Base-by-base conservation (phyloP, 2,329 filamentous ascomycete genomes). In the Ophioceras dolichostomum region DNA sequence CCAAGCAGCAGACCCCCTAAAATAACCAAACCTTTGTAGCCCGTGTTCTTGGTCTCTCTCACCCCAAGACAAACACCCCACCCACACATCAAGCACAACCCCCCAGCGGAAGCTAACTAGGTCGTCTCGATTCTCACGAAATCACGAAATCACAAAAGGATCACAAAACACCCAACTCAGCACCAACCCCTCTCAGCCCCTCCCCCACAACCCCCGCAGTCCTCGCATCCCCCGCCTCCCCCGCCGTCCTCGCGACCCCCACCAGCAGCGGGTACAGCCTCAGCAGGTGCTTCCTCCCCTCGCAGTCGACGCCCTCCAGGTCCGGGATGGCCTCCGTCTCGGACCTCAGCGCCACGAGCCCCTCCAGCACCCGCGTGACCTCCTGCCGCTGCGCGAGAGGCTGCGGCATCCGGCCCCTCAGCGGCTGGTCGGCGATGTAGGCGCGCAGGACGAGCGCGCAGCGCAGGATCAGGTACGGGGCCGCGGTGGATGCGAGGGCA, bases 361-460 rank as follows among this genome's bases (percentile, higher is more conserved):
- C 65, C 34, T 64, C 60, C 14, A 96, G 63, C 18, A 88, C 68
- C 49, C 83, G 81, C 4, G 83, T 54, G 10, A 98, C 61, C 53
- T 94, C 91, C 43, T 73, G 79, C 31, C 84, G 73, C 51, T 94
- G 84, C 8, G 76, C 79, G 5, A 85, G 65, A 1, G 89, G 89
- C 54, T 91, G 84, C 4, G 91, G 91, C 35, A 79, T 73, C 9
- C 10, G 5, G 0, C 91, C 88, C 12, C 91, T 72, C 16, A 98
- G 65, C 1, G 89, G 88, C 52, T 95, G 89, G 55, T 98, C 91
- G 4, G 87, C 83, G 32, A 93, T 79, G 53, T 94, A 96, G 1
- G 79, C 69, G 39, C 85, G 79, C n/a, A 96, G 61, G 0, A 84
- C 79, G 13, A 94, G 65, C 0, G 83, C 86, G 10, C 83, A 77